A percentile compares a stretch with the other conserved stretches of the same genome.
Evolutionary conservation across 331 rosid species (phyloP).

Genomic region (Erythrophleum ivorense): DNA sequence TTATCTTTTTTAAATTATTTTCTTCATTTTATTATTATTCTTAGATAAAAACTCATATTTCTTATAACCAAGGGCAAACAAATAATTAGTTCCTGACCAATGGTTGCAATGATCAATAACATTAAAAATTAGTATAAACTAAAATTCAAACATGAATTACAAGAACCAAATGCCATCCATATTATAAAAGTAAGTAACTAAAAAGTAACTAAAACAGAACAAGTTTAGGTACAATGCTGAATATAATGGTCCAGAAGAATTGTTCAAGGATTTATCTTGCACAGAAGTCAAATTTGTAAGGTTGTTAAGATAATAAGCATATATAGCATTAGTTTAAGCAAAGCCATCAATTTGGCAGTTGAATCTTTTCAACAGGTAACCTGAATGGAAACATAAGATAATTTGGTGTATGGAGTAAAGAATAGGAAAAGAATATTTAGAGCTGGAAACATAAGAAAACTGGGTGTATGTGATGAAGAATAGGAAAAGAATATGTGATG

Average conservation of each 20-base stretch:
- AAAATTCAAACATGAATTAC: neutral
- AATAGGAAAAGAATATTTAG: too few species aligned
- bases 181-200: neutral
- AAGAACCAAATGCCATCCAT: conserved; percentile 15
- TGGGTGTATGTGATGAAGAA: neutral
- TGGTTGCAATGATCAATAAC: neutral
- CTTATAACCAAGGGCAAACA: conserved; percentile 15
- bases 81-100: neutral
- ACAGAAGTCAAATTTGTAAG: neutral
- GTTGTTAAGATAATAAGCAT: neutral
- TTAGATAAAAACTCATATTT: neutral
- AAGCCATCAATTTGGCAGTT: conserved; percentile 10
- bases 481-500: too few species aligned
- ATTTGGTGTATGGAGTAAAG: neutral
- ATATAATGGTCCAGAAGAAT: neutral
- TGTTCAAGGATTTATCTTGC: neutral
- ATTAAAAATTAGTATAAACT: neutral
- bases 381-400: neutral
- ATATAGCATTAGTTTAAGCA: conserved; percentile 4
- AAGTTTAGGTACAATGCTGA: conserved; percentile 7
- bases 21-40: neutral
- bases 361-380: neutral
- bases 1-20: neutral
- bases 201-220: neutral
- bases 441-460: too few species aligned